Percentiles rank a stretch among this genome's conserved stretches.
phyloP scores from a whole-genome alignment of 345 rosid genomes.

The Pugionium cornutum region DNA sequence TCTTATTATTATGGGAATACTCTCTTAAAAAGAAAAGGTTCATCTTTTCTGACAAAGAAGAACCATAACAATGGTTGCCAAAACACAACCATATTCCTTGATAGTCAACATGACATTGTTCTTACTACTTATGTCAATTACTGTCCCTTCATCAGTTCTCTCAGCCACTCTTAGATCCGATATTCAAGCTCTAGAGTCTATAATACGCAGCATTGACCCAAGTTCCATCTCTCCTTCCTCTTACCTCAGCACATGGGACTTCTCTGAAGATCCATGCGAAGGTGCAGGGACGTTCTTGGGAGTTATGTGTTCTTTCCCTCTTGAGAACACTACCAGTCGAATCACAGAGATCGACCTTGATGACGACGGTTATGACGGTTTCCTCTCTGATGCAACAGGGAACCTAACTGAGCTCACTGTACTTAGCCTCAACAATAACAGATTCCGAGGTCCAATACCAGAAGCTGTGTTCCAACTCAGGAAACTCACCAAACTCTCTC shows the following conservation, averaged over 20 bases:
- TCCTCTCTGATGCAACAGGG: constrained; percentile 47
- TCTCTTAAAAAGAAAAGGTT: constrained; percentile 31
- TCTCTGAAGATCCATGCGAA: constrained; percentile 57
- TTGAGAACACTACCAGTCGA: constrained; percentile 45
- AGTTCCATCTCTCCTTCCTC: constrained; percentile 47
- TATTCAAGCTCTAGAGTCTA: constrained; percentile 42
- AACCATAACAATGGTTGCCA: constrained; percentile 40
- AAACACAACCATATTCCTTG: constrained; percentile 33
- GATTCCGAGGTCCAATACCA: constrained; percentile 62
- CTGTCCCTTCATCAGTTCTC: constrained; percentile 37
- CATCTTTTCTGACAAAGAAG: constrained; percentile 18
- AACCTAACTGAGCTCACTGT: constrained; percentile 56
- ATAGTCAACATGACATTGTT: constrained; percentile 22
- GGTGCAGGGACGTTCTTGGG: constrained; percentile 49
- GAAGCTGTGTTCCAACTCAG: constrained; percentile 45
- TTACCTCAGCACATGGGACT: constrained; percentile 57
- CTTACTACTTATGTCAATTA: constrained; percentile 27
- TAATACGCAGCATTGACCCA: constrained; percentile 49
- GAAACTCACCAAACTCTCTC: constrained; percentile 46
- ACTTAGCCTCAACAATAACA: constrained; percentile 47
- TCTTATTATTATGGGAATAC: constrained; percentile 4
- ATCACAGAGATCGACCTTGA: constrained; percentile 54
- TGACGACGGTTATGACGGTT: constrained; percentile 58
- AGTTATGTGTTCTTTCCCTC: constrained; percentile 51
- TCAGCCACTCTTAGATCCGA: constrained; percentile 48